Conservation (phyloP, 345 rosid genomes). For the Bretschneidera sinensis region DNA sequence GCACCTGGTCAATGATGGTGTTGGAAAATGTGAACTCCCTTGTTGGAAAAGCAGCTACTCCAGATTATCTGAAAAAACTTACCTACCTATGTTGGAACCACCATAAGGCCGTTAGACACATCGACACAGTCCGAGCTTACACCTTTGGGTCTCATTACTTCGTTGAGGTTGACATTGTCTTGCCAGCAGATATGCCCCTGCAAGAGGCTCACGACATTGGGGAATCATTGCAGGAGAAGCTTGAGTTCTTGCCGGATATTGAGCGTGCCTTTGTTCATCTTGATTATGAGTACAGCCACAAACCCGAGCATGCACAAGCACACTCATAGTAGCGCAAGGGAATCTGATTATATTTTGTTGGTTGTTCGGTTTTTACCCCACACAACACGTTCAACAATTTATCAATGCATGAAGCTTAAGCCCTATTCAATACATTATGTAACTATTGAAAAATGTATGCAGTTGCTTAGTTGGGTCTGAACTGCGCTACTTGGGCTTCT, state of each 20-base stretch:
- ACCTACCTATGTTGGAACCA: conserved; percentile 99
- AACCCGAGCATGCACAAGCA: conserved; percentile 85
- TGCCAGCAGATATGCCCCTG: conserved; percentile 82
- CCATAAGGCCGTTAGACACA: conserved; percentile 79
- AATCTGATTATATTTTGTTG: neutral
- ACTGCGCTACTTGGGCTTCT: too few species aligned
- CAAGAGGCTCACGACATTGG: conserved; percentile 95
- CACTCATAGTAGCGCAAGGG: conserved; percentile 22
- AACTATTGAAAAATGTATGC: too few species aligned
- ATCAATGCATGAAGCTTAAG: too few species aligned
- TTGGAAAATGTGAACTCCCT: conserved; percentile 91
- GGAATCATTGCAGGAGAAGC: conserved; percentile 87
- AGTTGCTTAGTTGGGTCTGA: too few species aligned
- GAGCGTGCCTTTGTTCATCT: conserved; percentile 98
- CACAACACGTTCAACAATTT: too few species aligned
- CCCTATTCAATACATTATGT: too few species aligned
- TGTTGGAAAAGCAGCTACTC: conserved; percentile 82
- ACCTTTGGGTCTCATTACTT: conserved; percentile 98
- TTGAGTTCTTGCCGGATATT: conserved; percentile 76
- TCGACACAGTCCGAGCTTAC: conserved; percentile 93
- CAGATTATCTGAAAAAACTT: conserved; percentile 82
- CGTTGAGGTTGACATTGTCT: conserved; percentile 94
- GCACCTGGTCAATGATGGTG: conserved; percentile 97
- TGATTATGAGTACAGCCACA: conserved; percentile 90
- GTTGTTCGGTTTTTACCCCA: neutral